Percentiles rank a stretch among this genome's conserved stretches.
phyloP scores from a whole-genome alignment of 305 asterid species.

The Solanum chacoense region DNA sequence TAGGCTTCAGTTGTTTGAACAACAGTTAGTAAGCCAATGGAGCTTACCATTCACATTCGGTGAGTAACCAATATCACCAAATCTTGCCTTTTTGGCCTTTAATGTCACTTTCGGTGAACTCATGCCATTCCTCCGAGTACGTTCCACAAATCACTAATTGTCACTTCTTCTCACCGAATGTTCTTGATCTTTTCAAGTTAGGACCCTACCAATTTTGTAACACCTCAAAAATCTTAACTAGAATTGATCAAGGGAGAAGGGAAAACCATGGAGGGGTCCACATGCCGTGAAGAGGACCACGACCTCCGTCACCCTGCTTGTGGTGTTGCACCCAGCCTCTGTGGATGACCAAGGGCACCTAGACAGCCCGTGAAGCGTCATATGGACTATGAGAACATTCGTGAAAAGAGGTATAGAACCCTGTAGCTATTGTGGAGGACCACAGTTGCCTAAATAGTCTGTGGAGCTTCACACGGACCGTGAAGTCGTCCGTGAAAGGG shows the following conservation, averaged over 20 bases:
- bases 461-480: too few species aligned
- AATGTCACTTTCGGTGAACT: neutral
- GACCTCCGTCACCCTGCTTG: neutral
- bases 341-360: neutral
- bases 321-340: neutral
- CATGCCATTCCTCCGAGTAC: neutral
- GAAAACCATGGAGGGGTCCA: neutral
- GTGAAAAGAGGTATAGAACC: too few species aligned
- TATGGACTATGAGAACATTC: neutral
- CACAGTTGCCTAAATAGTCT: too few species aligned
- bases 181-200: too few species aligned
- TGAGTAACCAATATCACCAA: neutral
- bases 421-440: too few species aligned
- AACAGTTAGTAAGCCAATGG: neutral
- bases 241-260: neutral
- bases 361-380: neutral
- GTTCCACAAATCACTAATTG: neutral
- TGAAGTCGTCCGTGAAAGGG: too few species aligned
- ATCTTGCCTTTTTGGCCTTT: neutral
- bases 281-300: neutral
- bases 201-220: too few species aligned
- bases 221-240: too few species aligned
- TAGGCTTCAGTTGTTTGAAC: too few species aligned
- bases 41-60: neutral
- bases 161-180: neutral